Base-by-base conservation (phyloP, 345 rosid species). In the Noccaea bulbosa region DNA sequence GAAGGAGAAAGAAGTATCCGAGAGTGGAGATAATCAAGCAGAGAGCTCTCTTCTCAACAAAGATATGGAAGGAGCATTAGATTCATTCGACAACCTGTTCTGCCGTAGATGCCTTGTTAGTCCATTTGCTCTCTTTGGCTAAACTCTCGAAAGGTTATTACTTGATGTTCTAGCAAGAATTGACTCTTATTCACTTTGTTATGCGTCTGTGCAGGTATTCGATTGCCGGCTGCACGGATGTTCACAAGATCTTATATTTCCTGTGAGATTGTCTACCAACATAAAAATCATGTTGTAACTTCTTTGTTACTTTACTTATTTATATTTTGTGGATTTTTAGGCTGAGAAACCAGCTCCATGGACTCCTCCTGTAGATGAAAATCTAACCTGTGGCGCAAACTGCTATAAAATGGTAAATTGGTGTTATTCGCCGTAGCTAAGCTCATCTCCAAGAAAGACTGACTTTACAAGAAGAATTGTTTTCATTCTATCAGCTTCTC, bases 201-300 rank as follows among this genome's bases (percentile, higher is more conserved):
- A 50, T 67, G 65, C 47, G 46, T 77, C 50, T 81, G 43, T 59
- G 79, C 84, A 94, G 99, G 98, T 94, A 7, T 94, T 94, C 78
- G 98, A 94, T 75, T 94, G 99, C 85, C 88, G 96, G 74, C 90
- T 94, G 50, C 99, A 94, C 52, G 99, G 99, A 52, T 92, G 99
- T 80, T 94, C 99, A 9, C 99, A 94, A 81, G 99, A 94, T 82
- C 98, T 94, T 69, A 80, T 94, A 68, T 90, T 84, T 80, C 97
- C 97, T n/a, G 98, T 94, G 76, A 83, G 96, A 83, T 74, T 24
- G 65, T 51, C 30, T 27, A 56, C 78, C 69, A 52, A 62, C 54
- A 55, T 24, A 43, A 2, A 49, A 61, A 16, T 50, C 47, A 47
- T 39, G 30, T 4, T 20, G 43, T 59, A 50, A 43, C 12, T 51